Conservation (phyloP, 1,284 basidiomycete species). For the Puccinia hordei region DNA sequence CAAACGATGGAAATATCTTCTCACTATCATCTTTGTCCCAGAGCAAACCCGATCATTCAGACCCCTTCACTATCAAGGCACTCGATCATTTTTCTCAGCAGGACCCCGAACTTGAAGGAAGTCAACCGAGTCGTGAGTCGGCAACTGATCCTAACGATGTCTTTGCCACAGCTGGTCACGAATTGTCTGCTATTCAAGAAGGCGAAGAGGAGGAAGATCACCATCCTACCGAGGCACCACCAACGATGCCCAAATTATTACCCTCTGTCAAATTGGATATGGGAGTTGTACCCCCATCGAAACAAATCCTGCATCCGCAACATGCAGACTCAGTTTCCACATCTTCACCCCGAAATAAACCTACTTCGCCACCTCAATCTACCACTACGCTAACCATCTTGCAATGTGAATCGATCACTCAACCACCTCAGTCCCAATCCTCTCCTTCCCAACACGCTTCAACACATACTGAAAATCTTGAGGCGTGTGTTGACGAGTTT, state of each 20-base stretch:
- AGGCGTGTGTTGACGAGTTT: not conserved
- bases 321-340: not conserved
- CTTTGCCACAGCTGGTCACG: constrained; percentile 40
- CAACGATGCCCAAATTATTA: constrained; percentile 9
- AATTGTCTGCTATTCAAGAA: constrained; percentile 51
- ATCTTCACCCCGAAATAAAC: not conserved
- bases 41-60: constrained; percentile 1
- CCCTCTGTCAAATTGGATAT: not conserved
- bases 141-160: constrained; percentile 27
- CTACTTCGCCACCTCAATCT: not conserved
- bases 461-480: constrained; percentile 9
- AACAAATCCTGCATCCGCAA: not conserved
- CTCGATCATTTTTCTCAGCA: constrained; percentile 5
- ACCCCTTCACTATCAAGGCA: not conserved
- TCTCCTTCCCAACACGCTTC: not conserved
- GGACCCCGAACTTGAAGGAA: not conserved
- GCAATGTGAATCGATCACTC: not conserved
- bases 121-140: constrained; percentile 15
- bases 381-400: not conserved
- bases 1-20: not conserved
- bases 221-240: not conserved
- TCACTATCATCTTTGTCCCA: constrained; percentile 1
- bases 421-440: not conserved
- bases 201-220: constrained; percentile 50
- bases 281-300: not conserved